These are phyloP conservation scores for Marchantia polymorpha DNA, from an alignment of 225 moss, liverwort and hornwort genomes.

Conservation along the genomic window DNA sequence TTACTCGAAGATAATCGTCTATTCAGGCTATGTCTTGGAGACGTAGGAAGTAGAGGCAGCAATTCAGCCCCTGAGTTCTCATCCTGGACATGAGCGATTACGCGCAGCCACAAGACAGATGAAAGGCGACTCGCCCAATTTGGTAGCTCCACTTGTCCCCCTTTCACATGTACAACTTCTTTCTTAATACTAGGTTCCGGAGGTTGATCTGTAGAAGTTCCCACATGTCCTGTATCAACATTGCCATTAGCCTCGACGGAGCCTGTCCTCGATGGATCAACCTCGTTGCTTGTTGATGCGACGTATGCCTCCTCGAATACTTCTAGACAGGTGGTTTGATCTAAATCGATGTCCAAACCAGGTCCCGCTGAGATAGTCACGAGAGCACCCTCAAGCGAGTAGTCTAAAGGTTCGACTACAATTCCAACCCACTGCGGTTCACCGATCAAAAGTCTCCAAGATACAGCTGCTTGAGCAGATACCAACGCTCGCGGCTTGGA, in stretches of 20 bases:
- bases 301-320: slow-evolving; percentile 4
- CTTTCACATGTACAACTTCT: slow-evolving; percentile 59
- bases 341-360: slow-evolving; percentile 58
- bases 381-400: slow-evolving; percentile 66
- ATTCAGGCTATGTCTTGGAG: slow-evolving; percentile 37
- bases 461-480: slow-evolving; percentile 64
- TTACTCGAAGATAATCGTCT: slow-evolving; percentile 34
- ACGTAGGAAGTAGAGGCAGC: slow-evolving; percentile 52
- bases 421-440: slow-evolving; percentile 92
- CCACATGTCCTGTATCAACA: neutral
- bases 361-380: slow-evolving; percentile 63
- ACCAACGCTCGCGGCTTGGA: slow-evolving; percentile 79
- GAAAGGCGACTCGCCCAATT: slow-evolving; percentile 67
- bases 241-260: neutral
- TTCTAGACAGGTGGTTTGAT: slow-evolving; percentile 69
- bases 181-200: slow-evolving; percentile 27
- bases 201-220: neutral
- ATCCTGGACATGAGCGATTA: slow-evolving; percentile 57
- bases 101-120: slow-evolving; percentile 77
- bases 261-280: neutral
- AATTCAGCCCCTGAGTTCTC: slow-evolving; percentile 46
- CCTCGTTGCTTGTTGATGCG: neutral
- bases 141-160: slow-evolving; percentile 68
- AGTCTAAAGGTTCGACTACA: slow-evolving; percentile 71
- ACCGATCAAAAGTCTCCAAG: slow-evolving; percentile 75